These are phyloP conservation scores for Lonicera japonica DNA, from an alignment of 129 eudicot genomes.

Conservation along the genomic window DNA sequence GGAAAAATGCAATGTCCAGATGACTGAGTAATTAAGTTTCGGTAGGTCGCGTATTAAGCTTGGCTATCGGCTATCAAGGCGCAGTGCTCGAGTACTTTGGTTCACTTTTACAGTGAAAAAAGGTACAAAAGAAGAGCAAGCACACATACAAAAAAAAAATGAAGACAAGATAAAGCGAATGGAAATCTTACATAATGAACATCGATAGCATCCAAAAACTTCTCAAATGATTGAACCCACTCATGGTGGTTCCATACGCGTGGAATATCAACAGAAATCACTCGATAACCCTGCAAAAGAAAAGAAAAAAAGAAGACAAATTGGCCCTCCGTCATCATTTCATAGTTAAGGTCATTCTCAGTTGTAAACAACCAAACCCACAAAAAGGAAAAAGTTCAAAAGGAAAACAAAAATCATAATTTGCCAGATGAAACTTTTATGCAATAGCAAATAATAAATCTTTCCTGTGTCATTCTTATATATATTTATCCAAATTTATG, in stretches of 20 bases:
- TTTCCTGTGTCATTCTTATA: background rate
- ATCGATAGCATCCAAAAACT: constrained; percentile 86
- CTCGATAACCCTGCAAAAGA: constrained; percentile 81
- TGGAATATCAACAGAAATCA: constrained; percentile 94
- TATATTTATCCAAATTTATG: background rate
- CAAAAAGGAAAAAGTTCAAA: background rate
- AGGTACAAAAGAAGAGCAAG: too few relatives aligned
- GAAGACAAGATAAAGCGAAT: background rate
- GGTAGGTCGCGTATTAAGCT: too few relatives aligned
- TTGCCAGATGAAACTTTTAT: too few relatives aligned
- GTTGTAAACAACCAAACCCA: too few relatives aligned
- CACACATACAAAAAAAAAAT: too few relatives aligned
- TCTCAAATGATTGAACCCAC: constrained; percentile 97
- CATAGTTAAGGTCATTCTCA: too few relatives aligned
- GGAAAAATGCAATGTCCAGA: too few relatives aligned
- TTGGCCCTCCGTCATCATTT: constrained; percentile 1
- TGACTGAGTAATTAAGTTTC: too few relatives aligned
- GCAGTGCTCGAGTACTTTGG: too few relatives aligned
- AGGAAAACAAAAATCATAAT: background rate
- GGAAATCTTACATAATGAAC: constrained; percentile 86
- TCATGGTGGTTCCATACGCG: constrained; percentile 86
- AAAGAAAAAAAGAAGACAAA: background rate
- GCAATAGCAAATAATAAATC: background rate
- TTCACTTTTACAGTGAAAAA: too few relatives aligned
- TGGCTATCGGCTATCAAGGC: too few relatives aligned